Conservation (phyloP, 257 asterid genomes). For the Nicotiana knightiana region DNA sequence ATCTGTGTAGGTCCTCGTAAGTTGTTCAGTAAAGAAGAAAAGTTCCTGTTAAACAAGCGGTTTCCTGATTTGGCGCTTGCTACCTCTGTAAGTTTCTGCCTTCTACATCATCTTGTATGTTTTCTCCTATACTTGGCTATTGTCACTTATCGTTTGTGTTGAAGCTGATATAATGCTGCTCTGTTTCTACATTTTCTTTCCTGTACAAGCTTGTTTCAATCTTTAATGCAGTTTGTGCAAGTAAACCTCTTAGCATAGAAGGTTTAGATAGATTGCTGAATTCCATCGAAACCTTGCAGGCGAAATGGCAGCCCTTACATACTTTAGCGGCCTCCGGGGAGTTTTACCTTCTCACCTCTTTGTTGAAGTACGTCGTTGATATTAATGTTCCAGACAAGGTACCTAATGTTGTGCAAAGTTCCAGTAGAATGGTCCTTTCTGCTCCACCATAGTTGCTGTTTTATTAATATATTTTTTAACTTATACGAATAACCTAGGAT, state of each 20-base stretch:
- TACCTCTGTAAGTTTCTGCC: conserved; percentile 62
- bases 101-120: background rate
- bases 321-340: conserved; percentile 90
- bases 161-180: background rate
- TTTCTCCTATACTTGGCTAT: background rate
- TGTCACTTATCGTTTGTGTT: background rate
- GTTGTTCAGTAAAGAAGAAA: conserved; percentile 73
- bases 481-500: conserved; percentile 12
- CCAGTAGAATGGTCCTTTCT: conserved; percentile 1
- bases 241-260: background rate
- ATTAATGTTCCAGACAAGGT: conserved; percentile 77
- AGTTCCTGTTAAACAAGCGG: conserved; percentile 53
- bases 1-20: conserved; percentile 51
- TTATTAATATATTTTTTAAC: background rate
- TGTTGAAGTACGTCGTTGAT: conserved; percentile 67
- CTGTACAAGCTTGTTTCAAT: background rate
- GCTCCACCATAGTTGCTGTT: conserved; percentile 3
- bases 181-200: background rate
- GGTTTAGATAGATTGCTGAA: conserved; percentile 17
- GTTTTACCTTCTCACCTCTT: conserved; percentile 57
- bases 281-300: conserved; percentile 34
- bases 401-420: conserved; percentile 9
- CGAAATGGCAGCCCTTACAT: conserved; percentile 89
- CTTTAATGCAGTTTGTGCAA: background rate
- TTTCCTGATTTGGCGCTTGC: conserved; percentile 64